Evolutionary conservation across 768 basidiomycete species (phyloP), one percentile per base, ranked within the genome.

Genomic region (Macrolepiota albuminosa): DNA sequence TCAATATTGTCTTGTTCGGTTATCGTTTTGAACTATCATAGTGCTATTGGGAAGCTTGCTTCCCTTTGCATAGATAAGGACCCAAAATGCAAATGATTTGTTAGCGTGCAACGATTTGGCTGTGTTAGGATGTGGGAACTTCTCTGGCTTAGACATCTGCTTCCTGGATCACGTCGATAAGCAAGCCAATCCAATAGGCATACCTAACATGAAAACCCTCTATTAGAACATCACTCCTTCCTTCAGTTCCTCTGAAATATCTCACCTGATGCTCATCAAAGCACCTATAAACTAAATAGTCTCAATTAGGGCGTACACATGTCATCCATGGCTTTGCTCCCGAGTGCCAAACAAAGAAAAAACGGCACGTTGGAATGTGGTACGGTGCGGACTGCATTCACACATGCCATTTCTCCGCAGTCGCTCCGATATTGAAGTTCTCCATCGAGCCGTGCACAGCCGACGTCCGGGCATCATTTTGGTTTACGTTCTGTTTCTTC

Each of bases 221-320:
- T 55, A 21, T 53, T 6, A 21, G 6, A 39, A 39, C 6, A 24
- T 4, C 14, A 21, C 3, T 8, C 13, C 1, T 40, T 8, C 13
- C 1, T 40, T 9, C 11, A 24, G 31, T 45, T 24, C 1, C 11
- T 31, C 1, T 45, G 14, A 34, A 37, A 13, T 21, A 31, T 16
- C 72, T 61, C 68, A 81, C 85, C 83, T 86, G 18, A 93, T 72
- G 67, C 93, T 94, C 55, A 93, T 78, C 13, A 93, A 48, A 0
- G 93, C 92, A 5, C 91, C 91, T 0, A 81, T 78, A 62, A 84
- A 79, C 81, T 91, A 48, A 63, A 8, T 52, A 33, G 16, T 40
- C 29, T 36, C 11, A 11, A 0, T 52, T 46, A 47, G 33, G 37
- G 21, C 21, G 21, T 21, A 21, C 13, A 39, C 16, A 14, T 2